phyloP scores from a whole-genome alignment of 2,329 filamentous ascomycete species.

The Pseudogymnoascus sp. region DNA sequence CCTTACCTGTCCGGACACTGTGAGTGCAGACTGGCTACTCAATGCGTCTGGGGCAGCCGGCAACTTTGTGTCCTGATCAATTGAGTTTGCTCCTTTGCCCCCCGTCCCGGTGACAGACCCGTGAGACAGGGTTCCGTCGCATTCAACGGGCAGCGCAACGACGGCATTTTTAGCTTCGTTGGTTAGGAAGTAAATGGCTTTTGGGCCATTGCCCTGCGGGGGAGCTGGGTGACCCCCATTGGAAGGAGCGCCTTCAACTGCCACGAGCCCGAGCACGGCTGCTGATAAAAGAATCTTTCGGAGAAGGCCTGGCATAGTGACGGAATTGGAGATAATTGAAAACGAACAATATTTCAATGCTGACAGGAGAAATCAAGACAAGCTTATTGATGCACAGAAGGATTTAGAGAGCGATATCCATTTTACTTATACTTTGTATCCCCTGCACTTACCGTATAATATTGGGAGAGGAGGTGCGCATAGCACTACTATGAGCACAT shows the following conservation, averaged over 20 bases:
- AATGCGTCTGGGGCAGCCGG: slow-evolving; percentile 43
- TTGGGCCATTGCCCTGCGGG: slow-evolving; percentile 12
- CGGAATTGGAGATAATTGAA: background rate
- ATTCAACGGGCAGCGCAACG: slow-evolving; percentile 40
- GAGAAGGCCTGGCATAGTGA: background rate
- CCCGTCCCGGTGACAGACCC: slow-evolving; percentile 39
- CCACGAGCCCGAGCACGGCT: background rate
- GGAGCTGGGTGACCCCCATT: background rate
- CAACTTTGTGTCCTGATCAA: slow-evolving; percentile 32
- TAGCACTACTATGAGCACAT: background rate
- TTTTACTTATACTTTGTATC: background rate
- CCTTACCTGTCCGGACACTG: slow-evolving; percentile 43
- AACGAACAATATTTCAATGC: background rate
- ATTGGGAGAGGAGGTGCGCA: background rate
- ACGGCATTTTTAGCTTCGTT: slow-evolving; percentile 45
- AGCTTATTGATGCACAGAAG: background rate
- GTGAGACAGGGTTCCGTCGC: slow-evolving; percentile 39
- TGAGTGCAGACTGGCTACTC: slow-evolving; percentile 43
- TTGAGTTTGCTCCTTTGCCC: slow-evolving; percentile 37
- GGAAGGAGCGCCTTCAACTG: background rate
- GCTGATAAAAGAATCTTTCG: background rate
- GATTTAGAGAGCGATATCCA: background rate
- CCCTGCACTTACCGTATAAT: background rate
- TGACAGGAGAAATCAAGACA: background rate
- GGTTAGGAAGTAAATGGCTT: slow-evolving; percentile 49